phyloP scores from a whole-genome alignment of 169 alveolate genomes.

The Eimeria praecox region DNA sequence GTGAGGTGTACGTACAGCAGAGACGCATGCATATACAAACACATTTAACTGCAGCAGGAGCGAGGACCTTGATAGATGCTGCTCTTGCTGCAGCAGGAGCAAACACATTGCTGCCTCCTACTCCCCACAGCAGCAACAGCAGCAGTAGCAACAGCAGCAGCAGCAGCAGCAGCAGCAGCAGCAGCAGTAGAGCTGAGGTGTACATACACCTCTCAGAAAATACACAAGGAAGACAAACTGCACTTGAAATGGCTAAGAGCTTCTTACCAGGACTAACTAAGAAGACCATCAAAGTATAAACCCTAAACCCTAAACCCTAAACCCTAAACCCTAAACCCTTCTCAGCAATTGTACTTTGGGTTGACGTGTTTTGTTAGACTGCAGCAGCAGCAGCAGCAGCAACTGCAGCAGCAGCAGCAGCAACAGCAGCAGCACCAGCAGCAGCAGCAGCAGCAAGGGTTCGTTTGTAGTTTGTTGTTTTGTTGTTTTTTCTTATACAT shows the following conservation, averaged over 20 bases:
- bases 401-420: constrained; percentile 56
- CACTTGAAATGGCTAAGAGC: no score
- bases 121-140: no score
- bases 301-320: no score
- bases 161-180: constrained; percentile 39
- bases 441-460: background rate
- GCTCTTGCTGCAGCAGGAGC: constrained; percentile 9
- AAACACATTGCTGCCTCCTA: background rate
- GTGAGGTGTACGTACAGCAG: no score
- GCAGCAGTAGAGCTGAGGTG: background rate
- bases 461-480: background rate
- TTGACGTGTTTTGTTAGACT: no score
- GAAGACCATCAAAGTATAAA: no score
- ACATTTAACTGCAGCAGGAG: background rate
- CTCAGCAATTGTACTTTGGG: no score
- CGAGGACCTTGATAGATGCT: background rate
- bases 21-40: no score
- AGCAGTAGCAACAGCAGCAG: constrained; percentile 6
- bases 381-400: no score
- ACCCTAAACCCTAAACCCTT: no score
- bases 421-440: background rate
- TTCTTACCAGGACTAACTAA: no score
- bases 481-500: background rate
- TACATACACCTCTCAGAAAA: background rate
- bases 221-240: background rate